These are phyloP conservation scores for Ephemerocybe angulata DNA, from an alignment of 768 basidiomycete species.

Conservation along the genomic window DNA sequence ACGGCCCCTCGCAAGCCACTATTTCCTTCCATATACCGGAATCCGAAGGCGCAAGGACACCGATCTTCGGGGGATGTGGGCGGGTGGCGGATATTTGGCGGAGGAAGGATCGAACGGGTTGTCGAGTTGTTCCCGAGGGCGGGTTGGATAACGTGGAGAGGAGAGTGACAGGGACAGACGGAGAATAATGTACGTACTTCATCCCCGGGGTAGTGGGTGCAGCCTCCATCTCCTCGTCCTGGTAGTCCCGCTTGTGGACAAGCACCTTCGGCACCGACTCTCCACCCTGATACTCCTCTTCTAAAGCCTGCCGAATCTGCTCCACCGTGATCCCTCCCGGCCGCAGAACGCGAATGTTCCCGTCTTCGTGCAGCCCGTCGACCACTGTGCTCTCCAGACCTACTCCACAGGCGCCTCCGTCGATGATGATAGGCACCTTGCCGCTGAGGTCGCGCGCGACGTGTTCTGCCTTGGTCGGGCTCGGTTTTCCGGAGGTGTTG, in stretches of 20 bases:
- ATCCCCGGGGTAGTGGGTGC: conserved; percentile 95
- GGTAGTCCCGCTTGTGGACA: conserved; percentile 77
- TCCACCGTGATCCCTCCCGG: conserved; percentile 94
- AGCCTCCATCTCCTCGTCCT: conserved; percentile 62
- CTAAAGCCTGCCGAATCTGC: conserved; percentile 64
- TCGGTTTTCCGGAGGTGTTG: conserved; percentile 91
- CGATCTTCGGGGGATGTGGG: conserved; percentile 49
- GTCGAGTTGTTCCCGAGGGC: conserved; percentile 29
- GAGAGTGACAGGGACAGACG: conserved; percentile 80
- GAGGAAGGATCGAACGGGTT: conserved; percentile 36
- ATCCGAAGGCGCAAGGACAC: conserved; percentile 65
- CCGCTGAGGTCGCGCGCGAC: conserved; percentile 75
- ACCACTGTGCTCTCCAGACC: conserved; percentile 96
- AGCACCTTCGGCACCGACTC: conserved; percentile 53
- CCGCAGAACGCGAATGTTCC: conserved; percentile 74
- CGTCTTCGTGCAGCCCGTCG: conserved; percentile 76
- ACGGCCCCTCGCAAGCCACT: conserved; percentile 33
- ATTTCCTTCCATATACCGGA: conserved; percentile 38
- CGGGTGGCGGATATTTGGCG: conserved; percentile 29
- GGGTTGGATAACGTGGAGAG: conserved; percentile 50
- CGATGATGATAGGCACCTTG: conserved; percentile 75
- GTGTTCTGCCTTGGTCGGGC: conserved; percentile 86
- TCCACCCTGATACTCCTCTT: conserved; percentile 31
- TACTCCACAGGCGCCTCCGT: conserved; percentile 88
- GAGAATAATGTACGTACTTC: conserved; percentile 98